Evolutionary conservation across 306 rosid species (phyloP).

Genomic region (Corylus avellana): DNA sequence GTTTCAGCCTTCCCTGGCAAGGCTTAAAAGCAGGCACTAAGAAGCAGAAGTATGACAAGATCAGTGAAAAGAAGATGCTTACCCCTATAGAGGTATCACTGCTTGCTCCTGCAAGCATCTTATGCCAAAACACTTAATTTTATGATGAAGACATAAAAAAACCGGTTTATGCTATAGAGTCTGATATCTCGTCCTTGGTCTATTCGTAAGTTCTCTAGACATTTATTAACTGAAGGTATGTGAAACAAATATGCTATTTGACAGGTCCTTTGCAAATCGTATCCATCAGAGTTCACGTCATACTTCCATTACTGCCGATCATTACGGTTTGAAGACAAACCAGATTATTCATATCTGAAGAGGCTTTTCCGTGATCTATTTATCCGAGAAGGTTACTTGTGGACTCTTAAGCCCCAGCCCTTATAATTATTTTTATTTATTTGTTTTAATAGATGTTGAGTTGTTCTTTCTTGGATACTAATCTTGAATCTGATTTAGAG

Average conservation of each 20-base stretch:
- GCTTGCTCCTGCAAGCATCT: conserved; percentile 25
- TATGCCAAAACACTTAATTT: conserved; percentile 4
- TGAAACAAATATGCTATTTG: conserved; percentile 4
- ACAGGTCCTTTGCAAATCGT: conserved; percentile 84
- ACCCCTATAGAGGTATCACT: conserved; percentile 86
- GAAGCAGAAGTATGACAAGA: conserved; percentile 95
- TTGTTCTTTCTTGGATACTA: not conserved
- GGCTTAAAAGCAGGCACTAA: conserved; percentile 94
- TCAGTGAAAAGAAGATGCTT: conserved; percentile 97
- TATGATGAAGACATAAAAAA: not conserved
- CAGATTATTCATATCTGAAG: conserved; percentile 92
- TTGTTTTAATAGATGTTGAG: not conserved
- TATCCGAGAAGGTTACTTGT: conserved; percentile 81
- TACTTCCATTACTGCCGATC: conserved; percentile 94
- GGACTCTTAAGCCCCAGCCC: conserved; percentile 1
- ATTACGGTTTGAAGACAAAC: conserved; percentile 93
- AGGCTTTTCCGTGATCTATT: conserved; percentile 94
- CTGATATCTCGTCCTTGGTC: not conserved
- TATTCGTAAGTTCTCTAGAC: not conserved
- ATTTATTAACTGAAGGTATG: not conserved
- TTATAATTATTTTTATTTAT: not conserved
- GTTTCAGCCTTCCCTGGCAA: conserved; percentile 97
- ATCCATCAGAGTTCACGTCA: conserved; percentile 85
- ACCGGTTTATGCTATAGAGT: not conserved
- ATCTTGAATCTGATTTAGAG: conserved; percentile 16